Conservation (phyloP, 306 rosid genomes). For the Glycyrrhiza uralensis region DNA sequence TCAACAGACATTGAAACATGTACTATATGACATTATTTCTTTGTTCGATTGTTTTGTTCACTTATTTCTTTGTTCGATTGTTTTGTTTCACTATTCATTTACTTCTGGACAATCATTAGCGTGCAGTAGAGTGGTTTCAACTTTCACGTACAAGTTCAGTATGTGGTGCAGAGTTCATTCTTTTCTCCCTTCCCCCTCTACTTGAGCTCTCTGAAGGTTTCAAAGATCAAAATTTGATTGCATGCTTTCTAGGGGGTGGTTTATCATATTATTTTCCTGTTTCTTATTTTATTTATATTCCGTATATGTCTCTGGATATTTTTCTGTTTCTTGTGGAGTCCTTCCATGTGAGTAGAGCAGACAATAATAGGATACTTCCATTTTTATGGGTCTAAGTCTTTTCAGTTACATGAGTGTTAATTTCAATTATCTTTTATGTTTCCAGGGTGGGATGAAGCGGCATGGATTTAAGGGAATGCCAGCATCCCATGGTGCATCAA, state of each 20-base stretch:
- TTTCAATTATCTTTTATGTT: constrained; percentile 17
- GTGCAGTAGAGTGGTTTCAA: not conserved
- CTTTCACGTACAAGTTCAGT: not conserved
- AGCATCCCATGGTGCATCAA: constrained; percentile 76
- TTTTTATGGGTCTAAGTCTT: not conserved
- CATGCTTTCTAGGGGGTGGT: not conserved
- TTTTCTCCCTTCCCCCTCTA: not conserved
- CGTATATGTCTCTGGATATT: not conserved
- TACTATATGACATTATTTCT: not conserved
- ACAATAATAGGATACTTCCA: not conserved
- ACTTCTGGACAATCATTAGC: not conserved
- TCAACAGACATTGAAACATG: not conserved
- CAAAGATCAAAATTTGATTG: not conserved
- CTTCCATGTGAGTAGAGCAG: not conserved
- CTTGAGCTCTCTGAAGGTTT: not conserved
- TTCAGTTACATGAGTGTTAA: not conserved
- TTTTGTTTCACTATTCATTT: not conserved
- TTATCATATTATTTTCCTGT: not conserved
- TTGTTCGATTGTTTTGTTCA: not conserved
- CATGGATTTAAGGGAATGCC: constrained; percentile 53
- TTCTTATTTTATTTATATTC: not conserved
- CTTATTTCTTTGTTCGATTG: not conserved
- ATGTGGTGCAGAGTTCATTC: not conserved
- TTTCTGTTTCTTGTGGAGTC: constrained; percentile 5
- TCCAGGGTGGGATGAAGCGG: constrained; percentile 79